These are phyloP conservation scores for Boletus fagicola DNA, from an alignment of 768 basidiomycete species.

Conservation along the genomic window DNA sequence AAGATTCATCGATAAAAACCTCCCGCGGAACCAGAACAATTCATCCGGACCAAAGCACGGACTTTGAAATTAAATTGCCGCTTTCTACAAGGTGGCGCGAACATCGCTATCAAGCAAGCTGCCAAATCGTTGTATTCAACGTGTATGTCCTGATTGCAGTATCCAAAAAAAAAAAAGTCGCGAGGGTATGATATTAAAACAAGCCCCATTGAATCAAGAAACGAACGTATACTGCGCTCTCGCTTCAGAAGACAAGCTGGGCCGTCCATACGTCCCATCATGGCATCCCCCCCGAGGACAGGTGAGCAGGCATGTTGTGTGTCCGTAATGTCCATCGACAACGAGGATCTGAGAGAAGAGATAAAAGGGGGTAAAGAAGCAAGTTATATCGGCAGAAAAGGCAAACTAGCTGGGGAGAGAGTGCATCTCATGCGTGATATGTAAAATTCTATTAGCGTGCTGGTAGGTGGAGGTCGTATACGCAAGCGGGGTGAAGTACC, in stretches of 20 bases:
- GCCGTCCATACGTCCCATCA: not conserved
- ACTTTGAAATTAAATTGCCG: too few species aligned
- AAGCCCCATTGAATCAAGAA: slow-evolving; percentile 8
- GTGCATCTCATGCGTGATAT: slow-evolving; percentile 11
- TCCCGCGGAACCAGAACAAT: too few species aligned
- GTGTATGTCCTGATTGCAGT: not conserved
- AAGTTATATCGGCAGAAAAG: slow-evolving; percentile 2
- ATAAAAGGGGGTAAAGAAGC: not conserved
- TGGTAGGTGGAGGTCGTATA: slow-evolving; percentile 18
- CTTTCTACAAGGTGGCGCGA: too few species aligned
- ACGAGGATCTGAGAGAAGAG: slow-evolving; percentile 9
- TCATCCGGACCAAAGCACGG: too few species aligned
- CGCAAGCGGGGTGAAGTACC: slow-evolving; percentile 4
- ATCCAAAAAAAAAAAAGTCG: not conserved
- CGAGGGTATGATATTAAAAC: slow-evolving; percentile 17
- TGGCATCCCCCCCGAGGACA: slow-evolving; percentile 10
- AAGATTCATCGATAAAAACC: too few species aligned
- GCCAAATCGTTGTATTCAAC: not conserved
- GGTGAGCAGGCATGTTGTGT: slow-evolving; percentile 16
- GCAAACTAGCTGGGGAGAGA: not conserved
- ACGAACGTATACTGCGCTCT: slow-evolving; percentile 21
- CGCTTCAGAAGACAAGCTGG: slow-evolving; percentile 1
- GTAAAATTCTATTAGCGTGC: slow-evolving; percentile 21
- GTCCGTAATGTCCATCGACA: slow-evolving; percentile 27
- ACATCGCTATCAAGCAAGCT: too few species aligned